Base-by-base conservation (phyloP, 495 filamentous ascomycete species). In the Filosporella fistucella region DNA sequence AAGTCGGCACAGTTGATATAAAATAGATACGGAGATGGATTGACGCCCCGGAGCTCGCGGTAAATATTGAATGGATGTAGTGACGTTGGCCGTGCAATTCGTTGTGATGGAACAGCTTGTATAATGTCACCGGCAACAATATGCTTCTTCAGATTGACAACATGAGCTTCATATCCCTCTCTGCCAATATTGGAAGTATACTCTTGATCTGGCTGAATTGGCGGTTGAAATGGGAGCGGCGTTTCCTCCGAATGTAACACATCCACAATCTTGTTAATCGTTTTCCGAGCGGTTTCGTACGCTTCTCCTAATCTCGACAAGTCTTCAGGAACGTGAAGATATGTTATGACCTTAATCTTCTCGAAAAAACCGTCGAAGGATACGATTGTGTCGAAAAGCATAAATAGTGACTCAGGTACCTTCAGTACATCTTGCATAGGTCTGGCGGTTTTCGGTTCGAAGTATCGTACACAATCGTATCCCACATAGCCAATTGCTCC, bases 1-100 rank as follows among this genome's bases (percentile, higher is more conserved):
- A 98, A 97, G 64, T 85, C 82, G 45, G 74, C 70, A 69, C 91
- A 96, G 61, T 88, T 80, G 44, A 98, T 81, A 70, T 88, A 98
- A 80, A 98, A 98, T 26, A 97, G 79, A 64, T 98, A 98, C 0
- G 93, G 93, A 7, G 87, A 93, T 0, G 93, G 93, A 61, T 98
- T 98, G 55, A 96, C 88, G 9, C 86, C 94, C 56, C 93, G 88
- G 24, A 98, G 77, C 61, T 94, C 89, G 30, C 91, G 86, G 77
- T 97, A 98, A 65, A 98, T 90, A 73, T 98, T 98, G 75, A 95
- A 98, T 0, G 93, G 90, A 63, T 97, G 93, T 18, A 98, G 75
- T 30, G 78, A 77, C 11, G 93, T 98, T 17, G 90, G 88, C 12
- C 93, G 79, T 0, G 90, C 85, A 59, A 96, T 82, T 34, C 93